These are phyloP conservation scores for Quercus lobata DNA, from an alignment of 331 rosid genomes.

Conservation along the genomic window DNA sequence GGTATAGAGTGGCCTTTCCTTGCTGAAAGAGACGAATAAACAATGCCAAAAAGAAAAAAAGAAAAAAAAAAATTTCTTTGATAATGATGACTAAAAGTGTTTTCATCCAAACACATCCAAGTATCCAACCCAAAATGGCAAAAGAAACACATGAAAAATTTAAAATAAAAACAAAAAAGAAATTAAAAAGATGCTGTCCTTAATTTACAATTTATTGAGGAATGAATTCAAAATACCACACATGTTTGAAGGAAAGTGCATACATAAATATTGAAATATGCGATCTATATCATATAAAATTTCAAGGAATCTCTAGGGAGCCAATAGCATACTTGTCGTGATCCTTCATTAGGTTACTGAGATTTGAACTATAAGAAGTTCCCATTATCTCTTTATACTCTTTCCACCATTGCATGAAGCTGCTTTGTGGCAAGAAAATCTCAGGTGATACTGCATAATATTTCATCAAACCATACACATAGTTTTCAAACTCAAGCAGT, in stretches of 20 bases:
- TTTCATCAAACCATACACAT: constrained; percentile 30
- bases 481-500: constrained; percentile 35
- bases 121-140: no score
- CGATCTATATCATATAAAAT: background rate
- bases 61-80: no score
- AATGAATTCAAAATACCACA: background rate
- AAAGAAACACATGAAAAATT: no score
- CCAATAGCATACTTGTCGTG: background rate
- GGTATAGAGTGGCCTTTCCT: no score
- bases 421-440: constrained; percentile 45
- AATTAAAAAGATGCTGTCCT: no score
- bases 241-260: background rate
- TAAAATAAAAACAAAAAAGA: no score
- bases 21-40: no score
- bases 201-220: background rate
- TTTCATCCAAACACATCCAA: no score
- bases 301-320: background rate
- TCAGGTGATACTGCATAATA: constrained; percentile 48
- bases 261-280: background rate
- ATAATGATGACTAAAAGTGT: no score
- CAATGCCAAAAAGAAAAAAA: no score
- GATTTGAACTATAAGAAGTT: background rate
- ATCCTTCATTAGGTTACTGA: constrained; percentile 12
- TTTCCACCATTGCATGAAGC: constrained; percentile 64
- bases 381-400: constrained; percentile 22